Evolutionary conservation across 1,284 basidiomycete genomes (phyloP).

Genomic region (Fomitopsis pinicola): DNA sequence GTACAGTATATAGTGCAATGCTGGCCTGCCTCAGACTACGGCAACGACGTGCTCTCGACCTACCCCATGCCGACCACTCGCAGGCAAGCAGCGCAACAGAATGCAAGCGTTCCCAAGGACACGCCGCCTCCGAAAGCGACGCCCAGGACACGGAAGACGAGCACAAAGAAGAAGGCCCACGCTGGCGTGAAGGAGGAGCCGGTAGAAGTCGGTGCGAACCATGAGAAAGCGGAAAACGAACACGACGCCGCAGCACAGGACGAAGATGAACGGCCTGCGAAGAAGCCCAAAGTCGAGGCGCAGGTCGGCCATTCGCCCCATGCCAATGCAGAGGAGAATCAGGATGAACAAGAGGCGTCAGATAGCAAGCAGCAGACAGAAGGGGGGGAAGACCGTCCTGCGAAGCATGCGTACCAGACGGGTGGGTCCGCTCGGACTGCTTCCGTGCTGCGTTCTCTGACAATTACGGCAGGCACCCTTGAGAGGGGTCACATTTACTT

Average conservation of each 20-base stretch:
- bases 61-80: constrained; percentile 29
- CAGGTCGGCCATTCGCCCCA: constrained; percentile 1
- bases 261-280: constrained; percentile 10
- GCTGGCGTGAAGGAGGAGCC: not conserved
- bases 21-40: not conserved
- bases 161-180: constrained; percentile 6
- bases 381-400: constrained; percentile 7
- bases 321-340: constrained; percentile 4
- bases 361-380: constrained; percentile 1
- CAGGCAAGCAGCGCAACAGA: constrained; percentile 28
- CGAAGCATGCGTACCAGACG: constrained; percentile 12
- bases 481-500: constrained; percentile 66
- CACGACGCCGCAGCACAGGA: constrained; percentile 3
- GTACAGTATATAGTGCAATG: not conserved
- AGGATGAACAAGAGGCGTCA: not conserved
- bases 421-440: constrained; percentile 17
- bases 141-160: constrained; percentile 12
- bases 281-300: constrained; percentile 21
- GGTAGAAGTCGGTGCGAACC: constrained; percentile 12
- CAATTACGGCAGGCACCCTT: constrained; percentile 37
- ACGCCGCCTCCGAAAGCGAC: not conserved
- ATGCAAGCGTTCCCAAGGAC: not conserved
- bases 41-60: not conserved
- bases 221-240: constrained; percentile 7
- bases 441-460: not conserved